Evolutionary conservation across 805 yeast species (phyloP), one percentile per base, ranked within the genome.

Genomic region (Lachancea meyersii): DNA sequence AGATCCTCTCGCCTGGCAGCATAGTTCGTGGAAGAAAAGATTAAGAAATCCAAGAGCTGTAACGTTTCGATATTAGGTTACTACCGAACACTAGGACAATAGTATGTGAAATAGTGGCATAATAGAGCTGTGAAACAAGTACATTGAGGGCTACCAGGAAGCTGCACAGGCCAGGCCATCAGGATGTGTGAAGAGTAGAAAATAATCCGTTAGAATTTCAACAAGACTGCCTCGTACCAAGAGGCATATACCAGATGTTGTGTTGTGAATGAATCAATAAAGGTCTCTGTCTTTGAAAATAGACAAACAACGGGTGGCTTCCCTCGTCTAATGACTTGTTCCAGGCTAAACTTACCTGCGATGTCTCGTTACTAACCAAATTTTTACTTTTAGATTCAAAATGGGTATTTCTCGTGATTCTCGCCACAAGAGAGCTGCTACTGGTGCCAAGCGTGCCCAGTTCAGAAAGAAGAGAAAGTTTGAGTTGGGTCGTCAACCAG

Each of bases 371-470:
- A 44, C 47, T 44, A 44, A 44, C 47, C 26, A 11, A 18, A 20
- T 14, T 31, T 21, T 24, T n/a, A n/a, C n/a, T 16, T 13, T 4
- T 23, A 37, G 40, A 36, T 52, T 55, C 69, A 84, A 73, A 73
- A 91, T 91, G 98, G 97, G 98, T 89, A 91, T 91, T 85, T 88
- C 97, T 76, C 91, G 98, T 82, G 97, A 93, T 82, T 91, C 98
- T 75, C 96, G 97, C 79, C 98, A 93, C 89, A 91, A 91, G 86
- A 94, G 98, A 77, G 77, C 97, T 67, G 95, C 94, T 75, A 89
- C 98, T 70, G 98, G 98, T 85, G 98, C 98, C 73, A 89, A 88
- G 78, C 88, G 97, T 77, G 97, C 97, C 75, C 95, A 88, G 77
- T 86, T 82, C 95, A 91, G 97, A 87, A 91, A 91, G 91, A 91